These are phyloP conservation scores for Tolypocladium tundrense DNA, from an alignment of 2,329 filamentous ascomycete genomes.

Conservation along the genomic window DNA sequence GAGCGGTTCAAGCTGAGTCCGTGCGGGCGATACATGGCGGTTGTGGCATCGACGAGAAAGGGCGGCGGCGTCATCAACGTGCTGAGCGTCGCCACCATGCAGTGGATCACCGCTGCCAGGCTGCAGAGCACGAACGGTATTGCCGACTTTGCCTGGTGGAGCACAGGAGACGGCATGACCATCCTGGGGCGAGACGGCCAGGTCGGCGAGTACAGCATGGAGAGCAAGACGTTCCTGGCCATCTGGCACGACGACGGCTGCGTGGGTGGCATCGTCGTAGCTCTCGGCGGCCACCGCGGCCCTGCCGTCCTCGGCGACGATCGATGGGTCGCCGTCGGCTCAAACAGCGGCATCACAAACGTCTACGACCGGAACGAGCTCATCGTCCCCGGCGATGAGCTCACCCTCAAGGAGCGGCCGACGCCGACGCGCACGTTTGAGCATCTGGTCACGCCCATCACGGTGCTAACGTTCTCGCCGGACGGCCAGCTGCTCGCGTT, in stretches of 20 bases:
- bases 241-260: conserved; percentile 88
- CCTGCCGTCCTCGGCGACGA: conserved; percentile 60
- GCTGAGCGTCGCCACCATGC: conserved; percentile 66
- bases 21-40: conserved; percentile 74
- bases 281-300: conserved; percentile 61
- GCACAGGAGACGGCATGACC: conserved; percentile 67
- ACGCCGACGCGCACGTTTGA: conserved; percentile 66
- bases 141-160: conserved; percentile 90
- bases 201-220: conserved; percentile 78
- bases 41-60: conserved; percentile 71
- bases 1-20: conserved; percentile 83
- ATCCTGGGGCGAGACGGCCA: conserved; percentile 81
- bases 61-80: conserved; percentile 85
- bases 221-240: conserved; percentile 57
- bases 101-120: conserved; percentile 78
- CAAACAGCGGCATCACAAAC: conserved; percentile 80
- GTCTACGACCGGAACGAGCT: conserved; percentile 76
- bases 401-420: conserved; percentile 54
- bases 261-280: conserved; percentile 72
- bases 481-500: conserved; percentile 87
- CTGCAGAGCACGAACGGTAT: conserved; percentile 76
- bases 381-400: conserved; percentile 28
- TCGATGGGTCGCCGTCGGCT: conserved; percentile 82
- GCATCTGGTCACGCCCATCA: conserved; percentile 80
- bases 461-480: conserved; percentile 68